Percentiles rank a stretch among this genome's conserved stretches.
Evolutionary conservation across 2,329 filamentous ascomycete genomes (phyloP).

Genomic region (Aspergillus hortae): DNA sequence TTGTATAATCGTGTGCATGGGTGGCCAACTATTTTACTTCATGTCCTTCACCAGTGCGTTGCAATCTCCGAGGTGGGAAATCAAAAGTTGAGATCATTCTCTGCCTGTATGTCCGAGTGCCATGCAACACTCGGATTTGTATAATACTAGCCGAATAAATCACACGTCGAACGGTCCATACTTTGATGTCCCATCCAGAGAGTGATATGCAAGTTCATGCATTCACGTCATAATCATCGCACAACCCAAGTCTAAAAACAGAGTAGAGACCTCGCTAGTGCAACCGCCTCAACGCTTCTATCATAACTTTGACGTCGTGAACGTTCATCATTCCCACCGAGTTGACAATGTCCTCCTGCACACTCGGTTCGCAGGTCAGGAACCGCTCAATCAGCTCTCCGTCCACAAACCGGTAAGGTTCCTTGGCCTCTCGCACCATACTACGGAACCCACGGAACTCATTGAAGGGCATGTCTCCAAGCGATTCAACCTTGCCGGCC

Average conservation of each 20-base stretch:
- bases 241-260: not conserved
- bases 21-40: not conserved
- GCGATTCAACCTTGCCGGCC: conserved; percentile 61
- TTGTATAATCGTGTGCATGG: not conserved
- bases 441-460: conserved; percentile 80
- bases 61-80: not conserved
- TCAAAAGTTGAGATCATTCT: not conserved
- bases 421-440: conserved; percentile 64
- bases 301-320: conserved; percentile 59
- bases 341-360: conserved; percentile 53
- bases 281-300: conserved; percentile 54
- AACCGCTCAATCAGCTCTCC: conserved; percentile 88
- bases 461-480: conserved; percentile 73
- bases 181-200: too few species aligned
- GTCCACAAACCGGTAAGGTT: conserved; percentile 84
- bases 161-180: too few species aligned
- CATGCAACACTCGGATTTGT: not conserved
- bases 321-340: conserved; percentile 52
- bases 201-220: not conserved
- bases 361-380: conserved; percentile 62
- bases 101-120: not conserved
- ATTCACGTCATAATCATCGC: not conserved
- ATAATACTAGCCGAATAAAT: not conserved
- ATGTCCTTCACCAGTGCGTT: not conserved
- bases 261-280: conserved; percentile 29